A percentile compares a stretch with the other conserved stretches of the same genome.
These are phyloP conservation scores for Geotrichum bryndzae DNA, from an alignment of 1,139 yeast species.

Conservation along the genomic window DNA sequence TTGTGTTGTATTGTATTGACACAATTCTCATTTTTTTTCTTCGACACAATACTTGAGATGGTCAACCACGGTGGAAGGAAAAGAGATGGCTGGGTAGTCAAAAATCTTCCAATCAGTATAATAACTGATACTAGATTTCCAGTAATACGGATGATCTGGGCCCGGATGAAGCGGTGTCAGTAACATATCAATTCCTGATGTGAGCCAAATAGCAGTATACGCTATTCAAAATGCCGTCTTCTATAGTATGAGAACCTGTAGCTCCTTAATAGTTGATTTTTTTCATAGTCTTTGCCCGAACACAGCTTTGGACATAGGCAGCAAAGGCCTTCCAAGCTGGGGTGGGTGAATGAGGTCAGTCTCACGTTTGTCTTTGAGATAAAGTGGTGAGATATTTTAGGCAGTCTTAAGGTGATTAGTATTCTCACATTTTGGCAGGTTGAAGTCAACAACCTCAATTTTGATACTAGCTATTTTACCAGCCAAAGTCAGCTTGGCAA, in stretches of 20 bases:
- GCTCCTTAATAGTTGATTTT: constrained; percentile 29
- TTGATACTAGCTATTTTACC: not conserved
- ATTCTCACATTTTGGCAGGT: not conserved
- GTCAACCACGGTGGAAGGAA: constrained; percentile 50
- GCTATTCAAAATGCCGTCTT: constrained; percentile 33
- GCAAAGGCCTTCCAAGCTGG: not conserved
- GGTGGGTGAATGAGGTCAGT: not conserved
- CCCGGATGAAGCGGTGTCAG: constrained; percentile 64
- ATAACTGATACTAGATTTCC: constrained; percentile 62
- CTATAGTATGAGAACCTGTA: constrained; percentile 35
- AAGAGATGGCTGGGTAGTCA: constrained; percentile 47
- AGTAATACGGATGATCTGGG: constrained; percentile 63
- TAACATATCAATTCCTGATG: constrained; percentile 58
- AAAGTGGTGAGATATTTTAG: not conserved
- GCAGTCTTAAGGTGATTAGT: not conserved
- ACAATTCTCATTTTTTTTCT: constrained; percentile 24
- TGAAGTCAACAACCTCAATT: constrained; percentile 1
- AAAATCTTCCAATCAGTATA: constrained; percentile 49
- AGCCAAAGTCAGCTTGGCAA: not conserved
- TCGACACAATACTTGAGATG: constrained; percentile 35
- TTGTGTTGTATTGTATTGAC: constrained; percentile 24
- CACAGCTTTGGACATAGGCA: constrained; percentile 20
- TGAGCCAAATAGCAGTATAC: constrained; percentile 38
- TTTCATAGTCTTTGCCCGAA: constrained; percentile 20
- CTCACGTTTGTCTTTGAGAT: not conserved